phyloP scores from a whole-genome alignment of 1,284 basidiomycete species.

The Xanthoconium separans region DNA sequence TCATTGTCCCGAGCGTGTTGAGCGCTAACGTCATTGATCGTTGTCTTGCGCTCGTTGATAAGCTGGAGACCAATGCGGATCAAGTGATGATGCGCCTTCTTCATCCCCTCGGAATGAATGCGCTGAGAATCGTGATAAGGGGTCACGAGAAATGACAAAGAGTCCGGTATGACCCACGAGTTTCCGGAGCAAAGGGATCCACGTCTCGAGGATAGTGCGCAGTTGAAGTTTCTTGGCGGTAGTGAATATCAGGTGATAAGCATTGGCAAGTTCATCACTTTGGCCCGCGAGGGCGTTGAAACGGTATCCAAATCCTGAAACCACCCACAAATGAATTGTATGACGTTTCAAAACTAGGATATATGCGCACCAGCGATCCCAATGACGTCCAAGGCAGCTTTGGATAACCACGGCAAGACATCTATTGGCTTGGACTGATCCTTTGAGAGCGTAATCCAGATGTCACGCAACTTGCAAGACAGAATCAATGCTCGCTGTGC shows the following conservation, averaged over 20 bases:
- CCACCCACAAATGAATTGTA: neutral
- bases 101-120: slow-evolving; percentile 42
- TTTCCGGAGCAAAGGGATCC: slow-evolving; percentile 55
- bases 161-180: slow-evolving; percentile 46
- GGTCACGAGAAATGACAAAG: slow-evolving; percentile 14
- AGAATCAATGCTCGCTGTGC: neutral
- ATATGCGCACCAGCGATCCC: slow-evolving; percentile 55
- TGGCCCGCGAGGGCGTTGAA: slow-evolving; percentile 51
- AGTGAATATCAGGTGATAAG: slow-evolving; percentile 55
- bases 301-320: slow-evolving; percentile 58
- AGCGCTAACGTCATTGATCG: slow-evolving; percentile 26
- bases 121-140: slow-evolving; percentile 27
- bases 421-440: slow-evolving; percentile 44
- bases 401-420: slow-evolving; percentile 57
- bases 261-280: slow-evolving; percentile 53
- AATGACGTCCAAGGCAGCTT: slow-evolving; percentile 71
- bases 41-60: slow-evolving; percentile 47
- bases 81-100: slow-evolving; percentile 47
- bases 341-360: neutral
- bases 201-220: slow-evolving; percentile 56
- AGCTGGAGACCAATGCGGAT: slow-evolving; percentile 54
- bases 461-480: slow-evolving; percentile 42
- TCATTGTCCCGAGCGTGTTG: slow-evolving; percentile 13
- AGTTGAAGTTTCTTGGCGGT: slow-evolving; percentile 50
- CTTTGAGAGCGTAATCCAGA: slow-evolving; percentile 39